phyloP scores from a whole-genome alignment of 2,329 filamentous ascomycete species.

The Penicillium sp. region DNA sequence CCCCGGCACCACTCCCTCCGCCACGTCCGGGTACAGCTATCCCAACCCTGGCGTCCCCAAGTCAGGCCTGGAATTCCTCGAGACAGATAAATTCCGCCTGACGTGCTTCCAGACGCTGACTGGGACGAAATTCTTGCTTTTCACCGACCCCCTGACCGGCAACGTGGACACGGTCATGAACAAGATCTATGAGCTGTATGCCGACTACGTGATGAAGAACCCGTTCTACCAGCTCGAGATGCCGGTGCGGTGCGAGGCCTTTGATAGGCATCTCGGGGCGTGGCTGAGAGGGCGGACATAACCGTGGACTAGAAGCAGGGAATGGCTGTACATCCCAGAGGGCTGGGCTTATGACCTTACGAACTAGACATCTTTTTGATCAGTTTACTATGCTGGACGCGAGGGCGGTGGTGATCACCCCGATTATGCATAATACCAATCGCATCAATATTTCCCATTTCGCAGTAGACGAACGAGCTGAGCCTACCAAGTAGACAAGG shows the following conservation, averaged over 20 bases:
- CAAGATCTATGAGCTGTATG: conserved; percentile 91
- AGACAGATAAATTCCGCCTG: conserved; percentile 91
- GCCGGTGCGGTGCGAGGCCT: conserved; percentile 93
- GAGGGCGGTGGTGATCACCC: not conserved
- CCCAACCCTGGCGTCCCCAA: conserved; percentile 38
- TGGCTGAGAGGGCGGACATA: conserved; percentile 71
- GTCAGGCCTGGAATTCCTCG: conserved; percentile 85
- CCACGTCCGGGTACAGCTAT: conserved; percentile 32
- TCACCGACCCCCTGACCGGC: conserved; percentile 84
- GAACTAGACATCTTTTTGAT: conserved; percentile 26
- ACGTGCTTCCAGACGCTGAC: conserved; percentile 96
- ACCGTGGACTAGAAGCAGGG: conserved; percentile 11
- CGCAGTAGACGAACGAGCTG: conserved; percentile 17
- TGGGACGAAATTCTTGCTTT: conserved; percentile 92
- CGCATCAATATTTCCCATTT: conserved; percentile 23
- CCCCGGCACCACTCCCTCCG: conserved; percentile 22
- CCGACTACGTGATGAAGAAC: conserved; percentile 99
- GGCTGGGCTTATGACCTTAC: conserved; percentile 26
- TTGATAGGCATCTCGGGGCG: conserved; percentile 81
- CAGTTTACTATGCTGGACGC: conserved; percentile 10
- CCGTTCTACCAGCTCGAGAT: conserved; percentile 98
- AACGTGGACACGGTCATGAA: conserved; percentile 84
- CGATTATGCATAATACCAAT: conserved; percentile 27
- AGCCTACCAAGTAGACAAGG: conserved; percentile 9
- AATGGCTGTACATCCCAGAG: not conserved